Evolutionary conservation across 2,329 filamentous ascomycete genomes (phyloP).

Genomic region (Penicillium digitatum): DNA sequence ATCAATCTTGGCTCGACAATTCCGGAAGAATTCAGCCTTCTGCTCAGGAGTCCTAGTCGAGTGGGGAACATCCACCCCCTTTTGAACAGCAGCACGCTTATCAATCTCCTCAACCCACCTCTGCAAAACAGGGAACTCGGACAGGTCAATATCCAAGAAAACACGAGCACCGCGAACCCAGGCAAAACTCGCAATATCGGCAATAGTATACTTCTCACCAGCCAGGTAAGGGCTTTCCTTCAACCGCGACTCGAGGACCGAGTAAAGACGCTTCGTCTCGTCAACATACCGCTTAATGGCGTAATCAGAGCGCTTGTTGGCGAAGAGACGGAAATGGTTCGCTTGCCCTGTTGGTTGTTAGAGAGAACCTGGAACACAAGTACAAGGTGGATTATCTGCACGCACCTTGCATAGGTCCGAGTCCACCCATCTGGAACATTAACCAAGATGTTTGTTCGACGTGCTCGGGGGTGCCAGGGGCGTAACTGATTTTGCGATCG

Average conservation of each 20-base stretch:
- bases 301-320: conserved; percentile 43
- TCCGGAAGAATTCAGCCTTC: conserved; percentile 10
- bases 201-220: conserved; percentile 47
- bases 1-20: conserved; percentile 20
- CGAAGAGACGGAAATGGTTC: conserved; percentile 48
- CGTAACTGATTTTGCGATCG: conserved; percentile 43
- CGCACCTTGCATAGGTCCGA: conserved; percentile 42
- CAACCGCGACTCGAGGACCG: conserved; percentile 45
- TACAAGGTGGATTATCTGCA: not conserved
- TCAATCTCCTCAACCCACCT: conserved; percentile 32
- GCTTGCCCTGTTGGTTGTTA: conserved; percentile 38
- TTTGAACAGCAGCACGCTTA: conserved; percentile 30
- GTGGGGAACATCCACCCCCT: conserved; percentile 20
- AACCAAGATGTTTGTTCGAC: conserved; percentile 47
- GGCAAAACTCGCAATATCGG: conserved; percentile 46
- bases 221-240: conserved; percentile 43
- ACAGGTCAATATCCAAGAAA: conserved; percentile 29
- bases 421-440: conserved; percentile 44
- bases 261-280: conserved; percentile 48
- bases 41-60: conserved; percentile 13
- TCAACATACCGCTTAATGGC: conserved; percentile 48
- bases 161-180: conserved; percentile 37
- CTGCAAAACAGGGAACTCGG: conserved; percentile 31
- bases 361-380: not conserved
- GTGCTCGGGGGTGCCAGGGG: conserved; percentile 42